Evolutionary conservation across 257 asterid species (phyloP).

Genomic region (Solanum ahanhuiri): DNA sequence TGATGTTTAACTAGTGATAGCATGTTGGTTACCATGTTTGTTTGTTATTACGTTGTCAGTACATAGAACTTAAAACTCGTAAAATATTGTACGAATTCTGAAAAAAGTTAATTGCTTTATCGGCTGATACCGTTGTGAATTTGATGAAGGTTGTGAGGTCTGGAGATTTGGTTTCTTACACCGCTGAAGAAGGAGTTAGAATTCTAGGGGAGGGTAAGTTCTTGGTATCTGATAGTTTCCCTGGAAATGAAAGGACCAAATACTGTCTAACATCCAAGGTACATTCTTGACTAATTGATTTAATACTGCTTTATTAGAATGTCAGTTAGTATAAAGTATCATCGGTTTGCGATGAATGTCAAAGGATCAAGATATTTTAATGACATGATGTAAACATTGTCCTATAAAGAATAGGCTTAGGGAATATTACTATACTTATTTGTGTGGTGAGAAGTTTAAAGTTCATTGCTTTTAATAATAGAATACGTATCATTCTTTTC

Average conservation of each 20-base stretch:
- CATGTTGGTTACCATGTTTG: background rate
- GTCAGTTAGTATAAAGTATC: background rate
- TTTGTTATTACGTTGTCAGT: background rate
- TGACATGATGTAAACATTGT: too few relatives aligned
- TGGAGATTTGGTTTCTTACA: slow-evolving; percentile 59
- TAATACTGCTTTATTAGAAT: background rate
- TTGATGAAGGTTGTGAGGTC: slow-evolving; percentile 32
- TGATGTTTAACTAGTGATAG: background rate
- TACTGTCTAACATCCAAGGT: slow-evolving; percentile 84
- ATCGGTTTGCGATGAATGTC: background rate
- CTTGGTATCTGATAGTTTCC: slow-evolving; percentile 80
- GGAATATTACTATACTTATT: background rate
- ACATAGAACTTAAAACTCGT: background rate
- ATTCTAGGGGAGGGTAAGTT: slow-evolving; percentile 66
- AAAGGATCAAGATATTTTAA: background rate
- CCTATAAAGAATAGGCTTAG: background rate
- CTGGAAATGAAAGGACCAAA: slow-evolving; percentile 77
- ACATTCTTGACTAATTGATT: background rate
- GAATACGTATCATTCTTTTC: background rate
- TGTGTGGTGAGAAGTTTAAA: background rate
- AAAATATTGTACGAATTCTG: background rate
- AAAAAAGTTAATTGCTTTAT: background rate
- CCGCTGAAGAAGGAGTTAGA: slow-evolving; percentile 90
- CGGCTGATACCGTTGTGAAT: background rate
- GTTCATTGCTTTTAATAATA: background rate